Percentiles rank a stretch among this genome's conserved stretches.
Evolutionary conservation across 1,284 basidiomycete genomes (phyloP).

Genomic region (Chalciporus sp.): DNA sequence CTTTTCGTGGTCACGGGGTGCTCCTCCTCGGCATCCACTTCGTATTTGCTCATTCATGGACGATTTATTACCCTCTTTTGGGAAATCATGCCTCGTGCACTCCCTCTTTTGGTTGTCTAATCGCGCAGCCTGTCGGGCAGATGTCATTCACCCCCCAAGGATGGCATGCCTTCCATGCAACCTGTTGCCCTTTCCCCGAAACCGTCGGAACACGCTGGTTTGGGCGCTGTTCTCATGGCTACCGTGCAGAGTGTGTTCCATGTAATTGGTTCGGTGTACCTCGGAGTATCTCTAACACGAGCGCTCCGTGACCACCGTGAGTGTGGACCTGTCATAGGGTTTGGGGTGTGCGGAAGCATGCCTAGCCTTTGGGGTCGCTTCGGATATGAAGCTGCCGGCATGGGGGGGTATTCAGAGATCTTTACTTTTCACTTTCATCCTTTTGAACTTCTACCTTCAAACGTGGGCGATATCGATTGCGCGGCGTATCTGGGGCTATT

Average conservation of each 20-base stretch:
- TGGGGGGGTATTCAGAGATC: background rate
- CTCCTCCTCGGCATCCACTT: background rate
- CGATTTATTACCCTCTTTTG: background rate
- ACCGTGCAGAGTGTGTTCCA: background rate
- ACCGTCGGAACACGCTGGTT: background rate
- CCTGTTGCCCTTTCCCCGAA: background rate
- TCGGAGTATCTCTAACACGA: background rate
- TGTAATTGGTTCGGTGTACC: background rate
- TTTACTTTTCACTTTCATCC: background rate
- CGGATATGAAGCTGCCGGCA: background rate
- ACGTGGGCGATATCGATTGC: slow-evolving; percentile 1
- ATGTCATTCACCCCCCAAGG: background rate
- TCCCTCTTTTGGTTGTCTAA: background rate
- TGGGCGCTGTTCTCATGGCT: background rate
- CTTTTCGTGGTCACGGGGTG: background rate
- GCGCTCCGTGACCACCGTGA: background rate
- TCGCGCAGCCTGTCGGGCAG: background rate
- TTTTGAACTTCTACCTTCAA: slow-evolving; percentile 13
- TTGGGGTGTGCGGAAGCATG: background rate
- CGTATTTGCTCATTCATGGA: background rate
- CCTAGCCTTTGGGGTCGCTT: background rate
- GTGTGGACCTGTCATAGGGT: background rate
- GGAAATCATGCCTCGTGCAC: slow-evolving; percentile 4
- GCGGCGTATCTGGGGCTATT: background rate
- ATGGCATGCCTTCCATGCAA: slow-evolving; percentile 1